Evolutionary conservation across 768 basidiomycete species (phyloP).

Genomic region (Ramaria rubella): DNA sequence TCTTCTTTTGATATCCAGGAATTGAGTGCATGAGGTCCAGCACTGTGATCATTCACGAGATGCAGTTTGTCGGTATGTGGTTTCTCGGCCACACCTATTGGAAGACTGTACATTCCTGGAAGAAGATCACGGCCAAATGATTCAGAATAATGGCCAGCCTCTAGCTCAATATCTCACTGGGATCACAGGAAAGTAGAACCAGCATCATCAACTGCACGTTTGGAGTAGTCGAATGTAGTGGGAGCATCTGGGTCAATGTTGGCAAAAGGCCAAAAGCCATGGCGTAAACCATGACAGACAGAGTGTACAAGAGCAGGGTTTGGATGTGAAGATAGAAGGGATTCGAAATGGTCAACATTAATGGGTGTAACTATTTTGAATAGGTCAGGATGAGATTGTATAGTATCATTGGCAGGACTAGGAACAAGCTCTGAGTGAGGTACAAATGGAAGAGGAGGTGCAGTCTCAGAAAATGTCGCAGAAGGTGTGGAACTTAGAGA

Average conservation of each 20-base stretch:
- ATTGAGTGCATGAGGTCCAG: too few relatives aligned
- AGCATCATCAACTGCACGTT: neutral
- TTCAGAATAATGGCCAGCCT: too few relatives aligned
- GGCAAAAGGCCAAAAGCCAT: conserved; percentile 30
- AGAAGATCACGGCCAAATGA: too few relatives aligned
- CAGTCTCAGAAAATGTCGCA: neutral
- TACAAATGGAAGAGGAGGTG: neutral
- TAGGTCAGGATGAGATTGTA: neutral
- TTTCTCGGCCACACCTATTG: too few relatives aligned
- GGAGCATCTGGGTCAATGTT: conserved; percentile 7
- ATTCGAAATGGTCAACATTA: too few relatives aligned
- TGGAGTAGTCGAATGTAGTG: neutral
- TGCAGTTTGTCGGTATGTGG: too few relatives aligned
- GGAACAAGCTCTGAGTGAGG: neutral
- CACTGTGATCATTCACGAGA: too few relatives aligned
- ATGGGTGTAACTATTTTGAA: conserved; percentile 23
- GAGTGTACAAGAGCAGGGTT: conserved; percentile 25
- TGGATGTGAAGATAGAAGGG: conserved; percentile 21
- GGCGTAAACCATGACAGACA: conserved; percentile 17
- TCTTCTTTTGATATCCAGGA: too few relatives aligned
- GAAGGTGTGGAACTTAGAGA: neutral
- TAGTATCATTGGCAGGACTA: neutral
- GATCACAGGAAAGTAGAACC: too few relatives aligned
- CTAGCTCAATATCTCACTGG: too few relatives aligned
- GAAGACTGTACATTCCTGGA: neutral